Percentiles rank a stretch among this genome's conserved stretches.
These are phyloP conservation scores for Russula abietina DNA, from an alignment of 768 basidiomycete genomes.

Conservation along the genomic window DNA sequence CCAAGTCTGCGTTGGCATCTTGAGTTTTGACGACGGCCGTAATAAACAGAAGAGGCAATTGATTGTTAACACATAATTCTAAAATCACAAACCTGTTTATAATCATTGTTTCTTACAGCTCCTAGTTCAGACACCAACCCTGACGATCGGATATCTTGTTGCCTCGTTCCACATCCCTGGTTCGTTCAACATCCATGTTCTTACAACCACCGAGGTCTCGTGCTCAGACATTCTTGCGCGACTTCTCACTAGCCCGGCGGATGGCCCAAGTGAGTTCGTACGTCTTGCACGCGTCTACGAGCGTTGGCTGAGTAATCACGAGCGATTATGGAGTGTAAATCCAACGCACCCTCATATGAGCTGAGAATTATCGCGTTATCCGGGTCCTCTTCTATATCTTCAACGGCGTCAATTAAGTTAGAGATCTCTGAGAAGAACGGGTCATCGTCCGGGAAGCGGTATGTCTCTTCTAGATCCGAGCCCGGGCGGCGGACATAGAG, in stretches of 20 bases:
- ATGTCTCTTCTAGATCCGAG: constrained; percentile 65
- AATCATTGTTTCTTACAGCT: constrained; percentile 1
- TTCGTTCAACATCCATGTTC: background rate
- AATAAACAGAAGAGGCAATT: background rate
- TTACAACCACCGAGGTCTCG: background rate
- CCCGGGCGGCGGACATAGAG: constrained; percentile 83
- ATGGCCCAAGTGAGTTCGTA: constrained; percentile 95
- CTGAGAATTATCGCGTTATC: constrained; percentile 76
- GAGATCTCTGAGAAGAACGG: constrained; percentile 93
- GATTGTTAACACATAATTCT: constrained; percentile 2
- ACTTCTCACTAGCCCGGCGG: constrained; percentile 67
- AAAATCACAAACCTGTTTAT: background rate
- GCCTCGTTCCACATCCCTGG: background rate
- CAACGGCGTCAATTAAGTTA: constrained; percentile 82
- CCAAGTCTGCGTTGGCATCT: background rate
- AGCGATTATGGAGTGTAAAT: background rate
- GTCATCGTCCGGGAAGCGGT: constrained; percentile 75
- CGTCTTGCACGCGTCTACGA: constrained; percentile 72
- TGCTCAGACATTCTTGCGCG: constrained; percentile 34
- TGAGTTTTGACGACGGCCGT: background rate
- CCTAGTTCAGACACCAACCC: background rate
- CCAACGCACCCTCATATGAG: constrained; percentile 67
- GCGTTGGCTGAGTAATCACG: background rate
- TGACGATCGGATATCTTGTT: background rate
- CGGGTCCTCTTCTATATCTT: constrained; percentile 83